Base-by-base conservation (phyloP, 495 filamentous ascomycete species). In the Penicillium fimorum region DNA sequence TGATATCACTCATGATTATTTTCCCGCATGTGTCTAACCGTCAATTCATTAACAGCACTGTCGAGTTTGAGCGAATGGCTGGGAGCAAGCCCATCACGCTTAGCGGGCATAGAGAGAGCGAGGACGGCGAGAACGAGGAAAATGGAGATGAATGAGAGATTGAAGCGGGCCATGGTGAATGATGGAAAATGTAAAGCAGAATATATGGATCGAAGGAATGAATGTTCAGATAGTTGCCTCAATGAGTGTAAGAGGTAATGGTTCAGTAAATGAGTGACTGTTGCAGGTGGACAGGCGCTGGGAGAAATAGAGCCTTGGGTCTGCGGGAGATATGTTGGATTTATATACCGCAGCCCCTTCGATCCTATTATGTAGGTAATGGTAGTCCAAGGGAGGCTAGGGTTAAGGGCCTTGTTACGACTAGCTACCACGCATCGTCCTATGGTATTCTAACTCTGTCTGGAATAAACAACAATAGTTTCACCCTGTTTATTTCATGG, bases 81-180 rank as follows among this genome's bases (percentile, higher is more conserved):
- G 12, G 46, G 18, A 4, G 48, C 22, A 6, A 33, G 15, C 37
- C 58, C 51, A 35, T 53, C 65, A 38, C 57, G 67, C 60, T 71
- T 67, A 46, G 61, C 57, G 10, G 72, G 72, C 60, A 69, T 48
- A 5, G 73, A 72, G 35, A 68, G 53, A 43, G 66, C 67, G 29
- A 70, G 50, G 20, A 66, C 51, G 3, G 70, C 70, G 25, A 78
- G 65, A 41, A 67, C 57, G 20, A 73, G 47, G 57, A 71, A 62
- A 41, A 71, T 48, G 41, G 68, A 62, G 17, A 76, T 54, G 58
- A 71, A 57, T 29, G 68, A 71, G 38, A 73, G 37, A 37, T 30
- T 73, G 64, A 73, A 58, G 35, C 70, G 74, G 32, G 70, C 64
- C 74, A 77, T 78, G 62, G 29, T 70, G 63, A 32, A 56, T 32